These are phyloP conservation scores for Drechslerella coelobrocha DNA, from an alignment of 2,329 filamentous ascomycete genomes.

Conservation along the genomic window DNA sequence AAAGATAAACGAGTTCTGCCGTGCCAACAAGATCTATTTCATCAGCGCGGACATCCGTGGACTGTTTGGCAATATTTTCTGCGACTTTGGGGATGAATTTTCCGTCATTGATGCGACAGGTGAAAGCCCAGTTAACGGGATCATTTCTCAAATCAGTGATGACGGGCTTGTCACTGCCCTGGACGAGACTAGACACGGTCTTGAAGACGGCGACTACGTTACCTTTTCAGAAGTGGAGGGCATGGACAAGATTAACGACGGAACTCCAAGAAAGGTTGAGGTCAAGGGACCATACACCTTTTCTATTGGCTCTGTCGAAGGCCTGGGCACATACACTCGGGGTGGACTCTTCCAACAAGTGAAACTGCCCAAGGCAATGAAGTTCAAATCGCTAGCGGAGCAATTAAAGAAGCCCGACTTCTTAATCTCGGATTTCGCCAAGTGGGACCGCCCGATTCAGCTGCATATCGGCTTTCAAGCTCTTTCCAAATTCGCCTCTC, in stretches of 20 bases:
- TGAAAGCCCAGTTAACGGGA: constrained; percentile 84
- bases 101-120: constrained; percentile 87
- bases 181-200: constrained; percentile 91
- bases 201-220: constrained; percentile 95
- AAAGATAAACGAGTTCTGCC: constrained; percentile 87
- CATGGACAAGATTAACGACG: constrained; percentile 84
- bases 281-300: constrained; percentile 98
- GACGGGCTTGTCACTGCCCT: constrained; percentile 89
- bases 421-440: constrained; percentile 92
- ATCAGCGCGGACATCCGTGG: constrained; percentile 89
- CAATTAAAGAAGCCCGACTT: constrained; percentile 87
- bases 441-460: constrained; percentile 92
- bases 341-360: constrained; percentile 93
- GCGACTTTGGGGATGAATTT: constrained; percentile 95
- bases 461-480: constrained; percentile 93
- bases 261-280: constrained; percentile 84
- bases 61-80: constrained; percentile 94
- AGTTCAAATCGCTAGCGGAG: constrained; percentile 81
- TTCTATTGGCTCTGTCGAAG: constrained; percentile 88
- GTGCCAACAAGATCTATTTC: constrained; percentile 89
- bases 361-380: constrained; percentile 94
- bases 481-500: constrained; percentile 81
- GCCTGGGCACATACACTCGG: constrained; percentile 79
- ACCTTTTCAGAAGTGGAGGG: constrained; percentile 93
- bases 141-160: constrained; percentile 86